phyloP scores from a whole-genome alignment of 2,329 filamentous ascomycete species.

The Diplodia intermedia region DNA sequence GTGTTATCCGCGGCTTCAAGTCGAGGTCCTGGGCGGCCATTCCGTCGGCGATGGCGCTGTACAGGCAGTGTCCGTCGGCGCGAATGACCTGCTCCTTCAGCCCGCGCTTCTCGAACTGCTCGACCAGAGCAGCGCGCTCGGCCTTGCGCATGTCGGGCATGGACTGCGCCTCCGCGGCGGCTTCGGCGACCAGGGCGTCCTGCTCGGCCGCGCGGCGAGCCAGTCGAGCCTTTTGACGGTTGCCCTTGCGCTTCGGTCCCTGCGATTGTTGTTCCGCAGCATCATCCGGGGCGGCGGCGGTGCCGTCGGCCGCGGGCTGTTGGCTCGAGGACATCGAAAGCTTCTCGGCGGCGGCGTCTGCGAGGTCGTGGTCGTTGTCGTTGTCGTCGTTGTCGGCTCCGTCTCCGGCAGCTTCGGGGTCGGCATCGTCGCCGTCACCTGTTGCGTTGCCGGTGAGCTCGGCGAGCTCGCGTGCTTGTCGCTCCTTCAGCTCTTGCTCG shows the following conservation, averaged over 20 bases:
- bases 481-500: conserved; percentile 62
- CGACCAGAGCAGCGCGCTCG: conserved; percentile 66
- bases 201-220: conserved; percentile 88
- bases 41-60: conserved; percentile 89
- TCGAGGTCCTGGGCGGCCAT: conserved; percentile 58
- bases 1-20: conserved; percentile 45
- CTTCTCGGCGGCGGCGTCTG: conserved; percentile 32
- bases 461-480: conserved; percentile 60
- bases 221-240: conserved; percentile 88
- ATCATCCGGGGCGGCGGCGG: not conserved
- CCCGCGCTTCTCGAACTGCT: conserved; percentile 66
- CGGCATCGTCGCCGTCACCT: conserved; percentile 29
- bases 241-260: conserved; percentile 71
- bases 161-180: conserved; percentile 72
- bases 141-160: conserved; percentile 49
- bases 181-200: conserved; percentile 70
- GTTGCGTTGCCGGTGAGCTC: conserved; percentile 50
- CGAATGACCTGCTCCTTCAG: conserved; percentile 79
- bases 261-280: conserved; percentile 24
- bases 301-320: conserved; percentile 25
- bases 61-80: conserved; percentile 94
- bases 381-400: conserved; percentile 33
- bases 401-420: conserved; percentile 17
- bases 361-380: conserved; percentile 32
- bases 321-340: conserved; percentile 35